Evolutionary conservation across 2,329 filamentous ascomycete species (phyloP), one percentile per base, ranked within the genome.

Genomic region (Monosporascus sp.): DNA sequence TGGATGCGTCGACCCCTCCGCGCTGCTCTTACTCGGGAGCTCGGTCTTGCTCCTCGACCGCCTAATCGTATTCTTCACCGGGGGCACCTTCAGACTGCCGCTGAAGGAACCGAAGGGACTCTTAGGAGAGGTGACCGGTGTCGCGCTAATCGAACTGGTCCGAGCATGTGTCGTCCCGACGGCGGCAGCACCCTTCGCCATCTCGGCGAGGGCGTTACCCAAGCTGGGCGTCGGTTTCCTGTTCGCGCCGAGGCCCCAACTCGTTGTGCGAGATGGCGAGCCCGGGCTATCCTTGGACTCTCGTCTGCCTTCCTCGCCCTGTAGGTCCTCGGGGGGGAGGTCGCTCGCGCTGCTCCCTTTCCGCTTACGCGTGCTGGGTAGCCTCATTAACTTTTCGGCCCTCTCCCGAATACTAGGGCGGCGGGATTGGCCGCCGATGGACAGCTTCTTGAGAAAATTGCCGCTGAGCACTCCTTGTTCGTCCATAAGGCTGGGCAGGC

Each of bases 361-460:
- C 19, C 80, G 76, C 64, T 82, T 83, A 38, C 72, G 48, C 22
- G 63, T 59, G 57, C 79, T 82, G 0, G 78, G 77, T 52, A 74
- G 77, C 49, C 77, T 75, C 9, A 81, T 75, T 2, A 82, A 67
- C 8, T 72, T 75, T 16, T 76, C 72, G 8, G 84, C 65, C 47
- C 76, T 76, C 50, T 78, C 77, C 7, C 88, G 72, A 60, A 78
- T 76, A 65, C 77, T 84, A 46, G 78, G 76, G 56, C 78, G 75
- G 20, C 79, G 77, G 16, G 72, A 63, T 41, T 73, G 71, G 20
- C 73, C 72, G 49, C 74, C 78, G 58, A 86, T 74, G 7, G 78
- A 81, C 44, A 82, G 71, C 65, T 81, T 84, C 63, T 86, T 88
- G 41, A 88, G 68, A 40, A 89, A 76, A 54, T 78, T 84, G 24